Conservation (phyloP, 257 asterid species). For the Solanum commersonii region DNA sequence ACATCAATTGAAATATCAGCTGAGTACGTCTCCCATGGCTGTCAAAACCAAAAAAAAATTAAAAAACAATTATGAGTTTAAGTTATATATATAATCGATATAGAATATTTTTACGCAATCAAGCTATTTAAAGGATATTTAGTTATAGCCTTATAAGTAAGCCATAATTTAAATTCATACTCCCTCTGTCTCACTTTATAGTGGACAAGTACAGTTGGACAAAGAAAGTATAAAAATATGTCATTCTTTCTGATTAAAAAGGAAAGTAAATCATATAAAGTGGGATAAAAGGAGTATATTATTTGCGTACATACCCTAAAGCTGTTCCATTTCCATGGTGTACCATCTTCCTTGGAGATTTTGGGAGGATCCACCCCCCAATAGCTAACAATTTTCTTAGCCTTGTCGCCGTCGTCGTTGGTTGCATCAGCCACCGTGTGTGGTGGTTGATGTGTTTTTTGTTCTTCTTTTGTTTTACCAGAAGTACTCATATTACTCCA, state of each 20-base stretch:
- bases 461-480: not conserved
- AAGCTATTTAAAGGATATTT: not conserved
- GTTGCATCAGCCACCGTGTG: not conserved
- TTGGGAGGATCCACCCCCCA: constrained; percentile 59
- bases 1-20: constrained; percentile 56
- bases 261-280: too few species aligned
- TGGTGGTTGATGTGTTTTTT: constrained; percentile 10
- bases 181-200: too few species aligned
- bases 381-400: constrained; percentile 31
- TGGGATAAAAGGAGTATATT: accelerated
- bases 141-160: not conserved
- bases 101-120: not conserved
- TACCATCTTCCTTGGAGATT: constrained; percentile 41
- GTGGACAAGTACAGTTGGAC: too few species aligned
- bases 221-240: accelerated
- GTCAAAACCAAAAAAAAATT: not conserved
- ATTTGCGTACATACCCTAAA: constrained; percentile 35
- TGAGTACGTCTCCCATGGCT: constrained; percentile 50
- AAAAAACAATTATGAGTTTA: not conserved
- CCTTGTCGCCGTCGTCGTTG: not conserved
- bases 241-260: too few species aligned
- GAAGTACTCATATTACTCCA: constrained; percentile 13
- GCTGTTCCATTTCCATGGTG: constrained; percentile 66
- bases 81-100: not conserved
- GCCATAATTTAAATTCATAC: not conserved